phyloP scores from a whole-genome alignment of 495 filamentous ascomycete genomes.

The Cudoniella acicularis region DNA sequence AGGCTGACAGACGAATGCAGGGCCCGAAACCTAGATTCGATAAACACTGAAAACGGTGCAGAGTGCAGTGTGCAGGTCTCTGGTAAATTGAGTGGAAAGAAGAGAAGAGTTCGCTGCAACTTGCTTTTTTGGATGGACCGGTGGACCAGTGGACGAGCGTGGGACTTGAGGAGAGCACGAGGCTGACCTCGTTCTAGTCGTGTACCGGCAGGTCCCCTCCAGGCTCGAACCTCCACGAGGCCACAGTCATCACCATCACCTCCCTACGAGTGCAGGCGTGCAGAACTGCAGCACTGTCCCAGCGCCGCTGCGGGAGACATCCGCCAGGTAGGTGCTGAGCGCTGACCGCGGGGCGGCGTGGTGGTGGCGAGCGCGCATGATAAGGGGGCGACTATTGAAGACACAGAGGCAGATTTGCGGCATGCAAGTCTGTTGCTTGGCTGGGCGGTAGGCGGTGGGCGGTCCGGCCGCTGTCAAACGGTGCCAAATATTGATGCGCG shows the following conservation, averaged over 20 bases:
- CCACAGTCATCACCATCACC: no score
- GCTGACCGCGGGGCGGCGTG: background rate
- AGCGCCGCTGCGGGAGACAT: background rate
- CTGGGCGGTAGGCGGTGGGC: no score
- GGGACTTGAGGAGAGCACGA: background rate
- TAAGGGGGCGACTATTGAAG: background rate
- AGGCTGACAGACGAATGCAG: conserved; percentile 7
- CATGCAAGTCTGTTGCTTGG: background rate
- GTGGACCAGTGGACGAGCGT: no score
- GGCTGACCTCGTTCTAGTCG: background rate
- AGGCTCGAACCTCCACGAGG: no score
- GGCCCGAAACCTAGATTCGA: background rate
- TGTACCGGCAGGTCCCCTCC: no score
- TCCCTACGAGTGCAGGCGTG: no score
- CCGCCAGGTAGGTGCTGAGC: no score
- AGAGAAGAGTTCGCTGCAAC: background rate
- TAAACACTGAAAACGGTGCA: background rate
- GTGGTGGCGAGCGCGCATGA: background rate
- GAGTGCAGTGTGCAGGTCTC: background rate
- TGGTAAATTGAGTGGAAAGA: background rate
- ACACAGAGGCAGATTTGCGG: background rate
- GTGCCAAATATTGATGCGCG: background rate
- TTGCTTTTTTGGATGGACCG: background rate
- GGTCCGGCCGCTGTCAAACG: no score
- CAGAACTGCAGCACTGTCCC: no score